Evolutionary conservation across 805 yeast species (phyloP).

Genomic region (Priceomyces carsonii): DNA sequence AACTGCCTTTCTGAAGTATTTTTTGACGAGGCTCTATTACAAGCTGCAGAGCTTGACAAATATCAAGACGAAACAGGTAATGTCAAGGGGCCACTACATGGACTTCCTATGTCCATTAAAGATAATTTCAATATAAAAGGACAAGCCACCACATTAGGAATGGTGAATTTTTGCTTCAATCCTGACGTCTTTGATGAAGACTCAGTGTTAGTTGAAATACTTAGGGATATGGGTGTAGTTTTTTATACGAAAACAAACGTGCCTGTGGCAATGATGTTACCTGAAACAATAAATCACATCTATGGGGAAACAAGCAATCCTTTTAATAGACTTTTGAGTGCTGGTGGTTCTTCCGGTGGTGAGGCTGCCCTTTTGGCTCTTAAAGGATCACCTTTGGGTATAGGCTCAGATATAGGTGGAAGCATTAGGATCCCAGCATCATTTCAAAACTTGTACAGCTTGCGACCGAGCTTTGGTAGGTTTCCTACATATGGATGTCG

Average conservation of each 20-base stretch:
- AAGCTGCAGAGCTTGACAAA: constrained; percentile 24
- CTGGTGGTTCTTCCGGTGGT: constrained; percentile 58
- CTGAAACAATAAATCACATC: constrained; percentile 46
- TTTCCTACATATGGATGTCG: constrained; percentile 31
- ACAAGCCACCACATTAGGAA: constrained; percentile 50
- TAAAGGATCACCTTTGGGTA: constrained; percentile 48
- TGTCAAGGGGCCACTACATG: constrained; percentile 29
- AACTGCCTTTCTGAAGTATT: constrained; percentile 40
- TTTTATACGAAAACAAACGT: constrained; percentile 55
- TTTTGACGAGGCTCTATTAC: constrained; percentile 27
- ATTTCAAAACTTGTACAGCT: constrained; percentile 39
- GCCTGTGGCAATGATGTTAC: constrained; percentile 52
- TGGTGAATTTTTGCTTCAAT: constrained; percentile 40
- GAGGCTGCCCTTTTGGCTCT: constrained; percentile 49
- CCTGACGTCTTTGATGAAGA: constrained; percentile 46
- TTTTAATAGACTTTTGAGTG: constrained; percentile 38
- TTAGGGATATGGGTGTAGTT: constrained; percentile 49
- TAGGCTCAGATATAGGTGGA: constrained; percentile 60
- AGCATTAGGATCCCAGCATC: constrained; percentile 50
- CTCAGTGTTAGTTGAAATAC: constrained; percentile 38
- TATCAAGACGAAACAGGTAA: constrained; percentile 16
- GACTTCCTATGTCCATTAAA: constrained; percentile 34
- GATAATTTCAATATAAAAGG: constrained; percentile 51
- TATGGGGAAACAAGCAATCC: constrained; percentile 52
- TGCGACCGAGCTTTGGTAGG: constrained; percentile 45